Conservation (phyloP, 148 eudicot genomes). For the Fagopyrum tataricum region DNA sequence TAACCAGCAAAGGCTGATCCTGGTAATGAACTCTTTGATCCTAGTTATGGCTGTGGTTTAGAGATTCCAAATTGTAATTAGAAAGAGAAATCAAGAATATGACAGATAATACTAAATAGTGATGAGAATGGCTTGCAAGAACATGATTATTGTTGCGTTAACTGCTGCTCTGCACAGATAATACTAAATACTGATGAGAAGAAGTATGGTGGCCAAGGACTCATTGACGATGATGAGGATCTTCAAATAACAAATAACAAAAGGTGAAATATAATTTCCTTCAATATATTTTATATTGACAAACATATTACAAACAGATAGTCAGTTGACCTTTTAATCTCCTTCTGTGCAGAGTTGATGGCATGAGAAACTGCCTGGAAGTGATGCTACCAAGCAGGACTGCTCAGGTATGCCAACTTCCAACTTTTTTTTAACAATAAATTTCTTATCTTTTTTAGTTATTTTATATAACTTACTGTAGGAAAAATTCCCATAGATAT, state of each 20-base stretch:
- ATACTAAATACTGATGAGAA: slow-evolving; percentile 77
- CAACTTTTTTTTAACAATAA: too few relatives aligned
- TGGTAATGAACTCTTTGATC: neutral
- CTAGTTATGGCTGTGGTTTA: neutral
- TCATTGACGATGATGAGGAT: slow-evolving; percentile 47
- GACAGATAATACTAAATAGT: too few relatives aligned
- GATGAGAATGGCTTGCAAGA: neutral
- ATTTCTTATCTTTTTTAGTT: too few relatives aligned
- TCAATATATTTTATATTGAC: neutral
- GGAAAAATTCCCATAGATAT: too few relatives aligned
- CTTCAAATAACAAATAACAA: slow-evolving; percentile 55
- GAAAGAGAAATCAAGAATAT: neutral
- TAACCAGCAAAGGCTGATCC: neutral
- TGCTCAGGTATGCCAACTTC: slow-evolving; percentile 65
- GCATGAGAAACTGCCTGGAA: slow-evolving; percentile 67
- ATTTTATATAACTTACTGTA: too few relatives aligned
- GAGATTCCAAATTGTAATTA: neutral
- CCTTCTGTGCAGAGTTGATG: slow-evolving; percentile 58
- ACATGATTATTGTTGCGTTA: neutral
- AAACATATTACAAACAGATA: neutral
- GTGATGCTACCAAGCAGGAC: slow-evolving; percentile 72
- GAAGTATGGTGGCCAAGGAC: slow-evolving; percentile 79
- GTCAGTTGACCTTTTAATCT: neutral
- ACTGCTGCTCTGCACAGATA: slow-evolving; percentile 34
- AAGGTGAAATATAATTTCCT: slow-evolving; percentile 36